Base-by-base conservation (phyloP, 176 grass and related monocot genomes). In the Thalia dealbata region DNA sequence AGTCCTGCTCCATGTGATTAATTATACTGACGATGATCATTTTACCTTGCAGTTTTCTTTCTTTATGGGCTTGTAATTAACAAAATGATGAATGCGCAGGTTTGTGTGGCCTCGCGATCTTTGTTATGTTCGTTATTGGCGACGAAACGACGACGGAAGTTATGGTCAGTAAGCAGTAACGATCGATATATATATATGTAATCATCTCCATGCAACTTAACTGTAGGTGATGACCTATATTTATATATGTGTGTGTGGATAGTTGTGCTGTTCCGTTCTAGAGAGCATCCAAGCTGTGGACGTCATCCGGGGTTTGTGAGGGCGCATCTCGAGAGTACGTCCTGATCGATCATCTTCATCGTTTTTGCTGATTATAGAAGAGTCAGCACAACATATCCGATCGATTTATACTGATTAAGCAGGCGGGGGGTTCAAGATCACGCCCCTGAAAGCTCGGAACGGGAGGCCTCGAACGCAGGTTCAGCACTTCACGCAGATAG, bases 391-490 rank as follows among this genome's bases (percentile, higher is more conserved):
- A n/a, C n/a, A n/a, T n/a, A n/a, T n/a, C n/a, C n/a, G n/a, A n/a
- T n/a, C n/a, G n/a, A n/a, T n/a, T n/a, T n/a, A n/a, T n/a, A n/a
- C n/a, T 38, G 32, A 1, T 78, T 76, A 65, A 64, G 86, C 73
- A 97, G 95, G 90, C 79, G 95, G 95, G 69, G 95, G 95, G 23
- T 97, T 92, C 87, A 97, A 91, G 81, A 97, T 97, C 73, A 88
- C 83, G 74, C 78, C 90, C 74, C 82, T 93, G 32, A 97, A 88
- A 27, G 77, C 61, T 64, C 85, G 83, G 58, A 91, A 88, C 44
- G 95, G 95, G 28, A 82, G 85, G 52, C 78, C 95, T 3, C 90
- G 87, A n/a, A 85, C 95, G 25, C 95, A 99, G 52, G 87, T 99
- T 67, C 95, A 99, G 21, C 87, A 99, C 60, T 83, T 93, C 52